phyloP scores from a whole-genome alignment of 2,329 filamentous ascomycete species.

The Fusarium redolens region DNA sequence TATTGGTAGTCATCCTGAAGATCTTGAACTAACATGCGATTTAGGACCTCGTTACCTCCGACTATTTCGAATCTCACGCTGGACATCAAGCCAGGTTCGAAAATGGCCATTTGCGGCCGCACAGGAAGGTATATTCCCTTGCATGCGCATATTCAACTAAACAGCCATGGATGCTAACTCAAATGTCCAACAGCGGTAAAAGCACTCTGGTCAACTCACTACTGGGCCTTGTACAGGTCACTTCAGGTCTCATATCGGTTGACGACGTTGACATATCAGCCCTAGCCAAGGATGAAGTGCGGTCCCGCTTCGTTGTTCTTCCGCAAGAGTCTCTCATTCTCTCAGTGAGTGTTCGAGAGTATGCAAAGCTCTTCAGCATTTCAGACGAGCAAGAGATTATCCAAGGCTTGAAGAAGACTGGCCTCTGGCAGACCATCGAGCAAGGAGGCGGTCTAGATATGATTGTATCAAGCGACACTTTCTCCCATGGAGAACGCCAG shows the following conservation, averaged over 20 bases:
- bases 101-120: background rate
- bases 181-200: background rate
- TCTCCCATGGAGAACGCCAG: background rate
- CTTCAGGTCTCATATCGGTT: background rate
- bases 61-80: background rate
- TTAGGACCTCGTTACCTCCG: background rate
- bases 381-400: background rate
- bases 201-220: background rate
- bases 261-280: background rate
- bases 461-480: background rate
- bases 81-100: background rate
- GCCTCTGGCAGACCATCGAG: background rate
- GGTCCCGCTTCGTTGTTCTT: background rate
- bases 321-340: background rate
- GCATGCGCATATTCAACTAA: too few relatives aligned
- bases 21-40: background rate
- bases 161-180: background rate
- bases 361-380: background rate
- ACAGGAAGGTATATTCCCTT: background rate
- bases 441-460: background rate
- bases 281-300: background rate
- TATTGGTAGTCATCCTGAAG: too few relatives aligned
- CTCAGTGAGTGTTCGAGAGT: background rate
- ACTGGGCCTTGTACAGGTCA: background rate
- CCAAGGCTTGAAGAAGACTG: background rate